phyloP scores from a whole-genome alignment of 2,329 filamentous ascomycete genomes.

The Kalmusia sp. region DNA sequence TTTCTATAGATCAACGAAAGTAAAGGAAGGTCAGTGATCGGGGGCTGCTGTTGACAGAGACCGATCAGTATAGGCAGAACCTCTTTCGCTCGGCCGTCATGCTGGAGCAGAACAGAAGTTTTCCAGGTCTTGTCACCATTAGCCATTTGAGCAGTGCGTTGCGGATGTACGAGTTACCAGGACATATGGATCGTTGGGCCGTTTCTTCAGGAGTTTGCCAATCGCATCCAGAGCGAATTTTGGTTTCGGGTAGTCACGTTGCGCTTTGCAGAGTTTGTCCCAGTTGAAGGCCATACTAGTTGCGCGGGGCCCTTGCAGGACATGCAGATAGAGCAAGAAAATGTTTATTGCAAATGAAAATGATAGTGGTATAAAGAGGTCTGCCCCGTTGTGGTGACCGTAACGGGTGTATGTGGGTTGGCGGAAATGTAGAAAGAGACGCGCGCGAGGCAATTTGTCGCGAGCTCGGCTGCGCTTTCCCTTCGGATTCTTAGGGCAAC shows the following conservation, averaged over 20 bases:
- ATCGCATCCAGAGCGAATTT: constrained; percentile 44
- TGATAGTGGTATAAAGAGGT: constrained; percentile 2
- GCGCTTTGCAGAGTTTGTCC: constrained; percentile 41
- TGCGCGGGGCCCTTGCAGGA: not conserved
- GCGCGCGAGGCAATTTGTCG: constrained; percentile 6
- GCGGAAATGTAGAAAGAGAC: not conserved
- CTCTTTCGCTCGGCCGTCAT: constrained; percentile 16
- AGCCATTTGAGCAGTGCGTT: not conserved
- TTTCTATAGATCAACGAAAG: constrained; percentile 37
- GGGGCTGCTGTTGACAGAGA: constrained; percentile 29
- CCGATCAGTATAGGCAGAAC: constrained; percentile 21
- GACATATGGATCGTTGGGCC: constrained; percentile 44
- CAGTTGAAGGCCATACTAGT: constrained; percentile 42
- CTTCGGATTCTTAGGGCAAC: too few species aligned
- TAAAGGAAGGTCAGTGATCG: constrained; percentile 31
- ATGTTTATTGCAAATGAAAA: not conserved
- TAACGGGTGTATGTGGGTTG: constrained; percentile 3
- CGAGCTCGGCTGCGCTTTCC: constrained; percentile 15
- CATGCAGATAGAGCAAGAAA: not conserved
- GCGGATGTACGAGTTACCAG: constrained; percentile 22
- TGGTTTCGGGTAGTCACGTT: constrained; percentile 41
- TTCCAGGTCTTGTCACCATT: constrained; percentile 43
- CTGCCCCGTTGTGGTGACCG: not conserved
- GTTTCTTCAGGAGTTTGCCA: constrained; percentile 44
- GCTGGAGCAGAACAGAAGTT: constrained; percentile 31